These are phyloP conservation scores for Oryza meridionalis DNA, from an alignment of 176 grass and related monocot genomes.

Conservation along the genomic window DNA sequence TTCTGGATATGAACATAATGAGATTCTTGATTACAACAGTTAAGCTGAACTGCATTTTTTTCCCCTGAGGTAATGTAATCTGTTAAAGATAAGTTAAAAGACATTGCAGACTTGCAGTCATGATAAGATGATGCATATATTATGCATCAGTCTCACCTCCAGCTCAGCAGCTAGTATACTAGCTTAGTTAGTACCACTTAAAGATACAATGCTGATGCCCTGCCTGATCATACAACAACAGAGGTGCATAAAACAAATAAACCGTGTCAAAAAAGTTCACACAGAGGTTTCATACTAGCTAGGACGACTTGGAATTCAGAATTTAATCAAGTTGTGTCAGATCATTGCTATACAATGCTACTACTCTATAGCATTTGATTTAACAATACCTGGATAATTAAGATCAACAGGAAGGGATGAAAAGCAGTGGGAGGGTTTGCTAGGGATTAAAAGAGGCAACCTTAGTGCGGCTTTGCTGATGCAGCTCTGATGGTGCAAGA, in stretches of 20 bases:
- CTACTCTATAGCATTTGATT: slow-evolving; percentile 13
- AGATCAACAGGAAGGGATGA: not conserved
- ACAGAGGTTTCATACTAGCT: slow-evolving; percentile 28
- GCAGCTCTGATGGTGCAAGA: slow-evolving; percentile 46
- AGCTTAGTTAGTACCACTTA: slow-evolving; percentile 15
- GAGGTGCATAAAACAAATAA: not conserved
- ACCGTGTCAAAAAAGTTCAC: slow-evolving; percentile 3
- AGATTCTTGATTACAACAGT: slow-evolving; percentile 23
- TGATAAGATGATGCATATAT: slow-evolving; percentile 30
- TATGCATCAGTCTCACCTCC: not conserved
- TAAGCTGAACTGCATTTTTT: not conserved
- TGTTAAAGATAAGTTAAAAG: slow-evolving; percentile 16
- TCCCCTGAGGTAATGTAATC: not conserved
- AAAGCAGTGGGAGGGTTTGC: slow-evolving; percentile 26
- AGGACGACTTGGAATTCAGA: slow-evolving; percentile 10
- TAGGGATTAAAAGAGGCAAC: slow-evolving; percentile 24
- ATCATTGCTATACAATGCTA: not conserved
- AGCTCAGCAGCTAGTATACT: slow-evolving; percentile 16
- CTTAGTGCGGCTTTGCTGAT: slow-evolving; percentile 56
- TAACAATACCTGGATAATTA: slow-evolving; percentile 37
- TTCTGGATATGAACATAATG: slow-evolving; percentile 1
- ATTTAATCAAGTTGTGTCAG: slow-evolving; percentile 11
- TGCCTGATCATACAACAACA: not conserved
- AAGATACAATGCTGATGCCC: slow-evolving; percentile 10
- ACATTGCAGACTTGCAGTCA: slow-evolving; percentile 26